Evolutionary conservation across 129 eudicot genomes (phyloP), one percentile per base, ranked within the genome.

Genomic region (Chrysanthemum lavandulifolium): DNA sequence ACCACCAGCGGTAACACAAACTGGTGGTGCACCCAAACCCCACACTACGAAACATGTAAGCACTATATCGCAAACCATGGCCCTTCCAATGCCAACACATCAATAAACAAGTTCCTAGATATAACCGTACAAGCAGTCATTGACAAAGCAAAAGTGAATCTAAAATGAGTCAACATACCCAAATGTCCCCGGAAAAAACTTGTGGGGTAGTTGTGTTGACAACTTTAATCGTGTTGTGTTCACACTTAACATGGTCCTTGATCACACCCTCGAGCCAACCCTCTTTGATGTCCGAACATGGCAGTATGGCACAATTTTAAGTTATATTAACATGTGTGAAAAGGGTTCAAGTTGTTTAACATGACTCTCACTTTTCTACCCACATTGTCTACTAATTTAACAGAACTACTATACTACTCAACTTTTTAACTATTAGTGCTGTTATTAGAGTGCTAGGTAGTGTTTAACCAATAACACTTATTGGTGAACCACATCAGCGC

Each of bases 21-120:
- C 25, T 63, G 82, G 77, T 78, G 82, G 82, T 78, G 82, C 82
- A 48, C 61, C 65, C 72, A 78, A 53, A 71, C 82, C 60, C 77
- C 77, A 25, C 51, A 78, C 45, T 10, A 78, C 60, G 51, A 71
- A 54, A 63, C 77, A 54, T 78, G 82, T 59, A 29, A 63, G 25
- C 67, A 45, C 53, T 25, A 78, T 14, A 16, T 71, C 2, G 10
- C 51, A 40, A 3, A 10, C 6, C 7, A 5, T 7, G 21, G 55
- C 60, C 13, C 6, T 23, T 10, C 25, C 23, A 5, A 0, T 4
- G 33, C 66, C 53, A 10, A 19, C 66, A 11, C 21, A 78, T 53
- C 77, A 2, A 55, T 21, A 18, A 45, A 45, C 53, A 16, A 71
- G 2, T 78, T 78, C 53, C 67, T 71, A 47, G 29, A 64, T 3